Evolutionary conservation across 345 rosid species (phyloP), one percentile per base, ranked within the genome.

Genomic region (Ceriops tagal): DNA sequence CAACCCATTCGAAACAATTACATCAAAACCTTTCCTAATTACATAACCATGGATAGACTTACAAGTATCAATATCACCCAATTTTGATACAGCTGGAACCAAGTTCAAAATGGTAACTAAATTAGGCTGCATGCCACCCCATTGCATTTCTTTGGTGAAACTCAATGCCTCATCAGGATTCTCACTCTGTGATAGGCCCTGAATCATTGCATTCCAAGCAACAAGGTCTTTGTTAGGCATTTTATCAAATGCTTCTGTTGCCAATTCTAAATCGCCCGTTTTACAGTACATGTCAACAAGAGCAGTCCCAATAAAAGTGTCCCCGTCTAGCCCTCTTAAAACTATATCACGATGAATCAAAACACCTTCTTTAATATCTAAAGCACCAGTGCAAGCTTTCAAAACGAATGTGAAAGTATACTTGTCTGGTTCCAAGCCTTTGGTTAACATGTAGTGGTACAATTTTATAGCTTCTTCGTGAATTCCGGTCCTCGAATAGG

Each of bases 371-470:
- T 83, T 51, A 57, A 82, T 74, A 62, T 82, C 76, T 62, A 63
- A 31, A 30, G 79, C 62, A 31, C 85, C 86, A 4, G 83, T 47
- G 55, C 83, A 88, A 55, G 89, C 91, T 49, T 84, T 88, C 82
- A 88, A 83, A 72, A 77, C 91, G 72, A 84, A 88, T 55, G 84
- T 79, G 73, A 84, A 80, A 68, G 88, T 88, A 73, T 77, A 82
- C 62, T 83, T 83, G 61, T 88, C 86, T 8, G 89, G 89, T 35
- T 67, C 81, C 6, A 88, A 53, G 65, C 85, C 68, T 53, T 71
- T 62, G 68, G 62, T 34, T 58, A 65, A 67, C 89, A 88, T 82
- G 53, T 47, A 59, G 3, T 46, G 65, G 53, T 84, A 86, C 65
- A 88, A 35, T 28, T 58, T 52, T 32, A 88, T 75, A 64, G 84